Percentiles rank a stretch among this genome's conserved stretches.
Evolutionary conservation across 164 flowering plant species (phyloP).

Genomic region (Euptelea pleiosperma): DNA sequence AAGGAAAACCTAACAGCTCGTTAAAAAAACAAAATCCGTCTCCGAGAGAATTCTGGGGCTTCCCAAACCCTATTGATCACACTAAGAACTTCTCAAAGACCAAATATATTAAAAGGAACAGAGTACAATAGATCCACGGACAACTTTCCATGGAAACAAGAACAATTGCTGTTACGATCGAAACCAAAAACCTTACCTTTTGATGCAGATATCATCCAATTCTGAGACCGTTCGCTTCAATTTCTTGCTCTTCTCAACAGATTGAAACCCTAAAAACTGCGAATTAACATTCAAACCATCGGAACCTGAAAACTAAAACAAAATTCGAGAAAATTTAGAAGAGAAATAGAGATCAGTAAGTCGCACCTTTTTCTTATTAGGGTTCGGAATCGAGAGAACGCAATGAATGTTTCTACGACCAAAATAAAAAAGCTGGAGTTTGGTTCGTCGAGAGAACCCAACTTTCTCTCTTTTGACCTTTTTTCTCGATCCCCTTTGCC

Average conservation of each 20-base stretch:
- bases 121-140: constrained; percentile 2
- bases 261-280: background rate
- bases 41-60: background rate
- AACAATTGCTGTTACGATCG: background rate
- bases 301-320: no score
- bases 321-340: no score
- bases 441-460: constrained; percentile 1
- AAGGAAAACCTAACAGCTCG: no score
- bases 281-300: no score
- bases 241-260: background rate
- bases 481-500: background rate
- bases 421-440: background rate
- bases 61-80: background rate
- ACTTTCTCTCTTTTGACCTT: background rate
- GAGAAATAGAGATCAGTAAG: background rate
- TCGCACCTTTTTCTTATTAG: background rate
- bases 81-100: background rate
- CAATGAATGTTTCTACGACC: background rate
- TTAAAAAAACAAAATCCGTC: background rate
- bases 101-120: constrained; percentile 3
- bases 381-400: background rate
- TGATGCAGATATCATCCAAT: background rate
- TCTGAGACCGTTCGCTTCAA: background rate
- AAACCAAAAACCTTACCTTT: background rate
- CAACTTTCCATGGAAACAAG: background rate